A percentile compares a stretch with the other conserved stretches of the same genome.
These are phyloP conservation scores for Lipomyces chichibuensis DNA, from an alignment of 805 yeast species.

Conservation along the genomic window DNA sequence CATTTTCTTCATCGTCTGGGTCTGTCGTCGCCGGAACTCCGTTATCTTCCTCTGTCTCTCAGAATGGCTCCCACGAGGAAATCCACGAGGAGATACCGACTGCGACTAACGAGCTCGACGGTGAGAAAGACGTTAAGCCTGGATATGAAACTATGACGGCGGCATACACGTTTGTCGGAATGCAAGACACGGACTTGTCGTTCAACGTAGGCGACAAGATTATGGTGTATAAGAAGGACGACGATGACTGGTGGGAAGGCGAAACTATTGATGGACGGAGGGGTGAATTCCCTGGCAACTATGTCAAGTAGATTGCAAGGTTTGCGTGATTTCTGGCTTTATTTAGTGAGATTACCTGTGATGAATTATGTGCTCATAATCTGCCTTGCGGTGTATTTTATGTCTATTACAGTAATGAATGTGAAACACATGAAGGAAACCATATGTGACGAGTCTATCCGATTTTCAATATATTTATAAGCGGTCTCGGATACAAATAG, in stretches of 20 bases:
- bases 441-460: not conserved
- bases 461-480: not conserved
- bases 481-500: not conserved
- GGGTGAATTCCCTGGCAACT: slow-evolving; percentile 55
- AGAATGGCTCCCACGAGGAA: not conserved
- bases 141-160: slow-evolving; percentile 43
- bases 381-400: not conserved
- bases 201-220: slow-evolving; percentile 47
- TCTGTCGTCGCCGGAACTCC: not conserved
- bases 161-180: slow-evolving; percentile 44
- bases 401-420: not conserved
- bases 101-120: slow-evolving; percentile 6
- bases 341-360: not conserved
- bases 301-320: slow-evolving; percentile 41
- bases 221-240: slow-evolving; percentile 44
- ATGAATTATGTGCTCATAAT: not conserved
- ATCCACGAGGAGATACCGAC: not conserved
- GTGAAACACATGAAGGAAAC: not conserved
- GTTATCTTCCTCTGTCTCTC: not conserved
- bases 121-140: slow-evolving; percentile 31
- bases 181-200: slow-evolving; percentile 46
- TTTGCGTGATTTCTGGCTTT: not conserved
- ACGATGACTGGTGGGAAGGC: slow-evolving; percentile 58
- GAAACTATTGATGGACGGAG: slow-evolving; percentile 45
- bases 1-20: not conserved